Evolutionary conservation across 345 rosid genomes (phyloP), one percentile per base, ranked within the genome.

Genomic region (Gossypium herbaceum): DNA sequence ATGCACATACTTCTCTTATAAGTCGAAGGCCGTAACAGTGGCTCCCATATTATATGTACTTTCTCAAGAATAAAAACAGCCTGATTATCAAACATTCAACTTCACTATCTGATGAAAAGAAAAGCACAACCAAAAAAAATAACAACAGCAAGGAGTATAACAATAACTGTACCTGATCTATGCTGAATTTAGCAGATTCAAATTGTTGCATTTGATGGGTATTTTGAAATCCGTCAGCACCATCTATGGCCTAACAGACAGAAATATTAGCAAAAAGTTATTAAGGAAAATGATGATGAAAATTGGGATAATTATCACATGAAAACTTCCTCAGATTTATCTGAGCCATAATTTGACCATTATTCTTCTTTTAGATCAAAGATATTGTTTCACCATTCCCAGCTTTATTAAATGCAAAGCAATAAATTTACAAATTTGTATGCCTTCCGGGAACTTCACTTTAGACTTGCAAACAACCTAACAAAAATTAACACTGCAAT

Each of bases 41-140:
- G 93, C 85, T 91, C 97, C 99, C 98, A 93, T 88, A 93, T 93
- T 75, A 91, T 82, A 77, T 78, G 97, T 58, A 93, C 97, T 86
- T 95, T 95, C 85, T 95, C 97, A 41, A 95, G 89, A 82, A 89
- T 86, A 79, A 93, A 95, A 72, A 90, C 86, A 73, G 91, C 93
- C 98, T 95, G 85, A 76, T 39, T 39, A 62, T 62, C 69, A 73
- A 73, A 61, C 25, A 74, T 55, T 75, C 72, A 75, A 76, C 48
- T 25, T 61, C 43, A 17, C 45, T 57, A 34, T 74, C 55, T 15
- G 65, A 68, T 39, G 59, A 55, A 68, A 56, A 62, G 66, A 78
- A 66, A 79, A 77, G 57, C 27, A 70, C 43, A 25, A 34, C 7
- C 41, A 5, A 59, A 45, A 17, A 8, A 8, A 55, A 55, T 9